Percentiles rank a stretch among this genome's conserved stretches.
These are phyloP conservation scores for Tetracladium setigerum DNA, from an alignment of 495 filamentous ascomycete species.

Conservation along the genomic window DNA sequence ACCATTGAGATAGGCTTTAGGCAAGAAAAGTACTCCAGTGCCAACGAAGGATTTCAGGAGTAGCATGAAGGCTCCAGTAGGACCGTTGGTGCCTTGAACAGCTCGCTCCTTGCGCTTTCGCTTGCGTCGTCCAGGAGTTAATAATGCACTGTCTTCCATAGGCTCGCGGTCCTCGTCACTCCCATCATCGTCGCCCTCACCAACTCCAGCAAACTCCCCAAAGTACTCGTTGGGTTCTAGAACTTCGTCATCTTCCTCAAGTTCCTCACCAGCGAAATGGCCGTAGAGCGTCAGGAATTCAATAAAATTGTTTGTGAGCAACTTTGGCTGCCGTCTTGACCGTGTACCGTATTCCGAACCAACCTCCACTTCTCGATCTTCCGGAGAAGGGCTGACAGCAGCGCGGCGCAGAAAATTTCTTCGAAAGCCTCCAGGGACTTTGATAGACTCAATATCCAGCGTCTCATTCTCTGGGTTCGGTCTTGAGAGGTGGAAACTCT, in stretches of 20 bases:
- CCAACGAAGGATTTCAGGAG: conserved; percentile 96
- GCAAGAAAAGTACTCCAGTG: conserved; percentile 94
- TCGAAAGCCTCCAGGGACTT: conserved; percentile 86
- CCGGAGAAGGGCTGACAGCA: conserved; percentile 46
- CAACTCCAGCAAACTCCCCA: conserved; percentile 14
- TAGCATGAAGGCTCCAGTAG: conserved; percentile 68
- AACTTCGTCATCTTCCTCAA: conserved; percentile 92
- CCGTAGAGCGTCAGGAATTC: conserved; percentile 94
- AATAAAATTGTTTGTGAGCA: conserved; percentile 85
- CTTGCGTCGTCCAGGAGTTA: conserved; percentile 64
- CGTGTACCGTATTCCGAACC: conserved; percentile 27
- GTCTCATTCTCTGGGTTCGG: conserved; percentile 70
- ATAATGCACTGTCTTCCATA: conserved; percentile 74
- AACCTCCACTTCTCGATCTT: conserved; percentile 35
- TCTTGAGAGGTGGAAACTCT: conserved; percentile 73
- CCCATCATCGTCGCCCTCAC: conserved; percentile 36
- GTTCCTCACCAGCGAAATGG: conserved; percentile 92
- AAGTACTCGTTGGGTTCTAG: conserved; percentile 81
- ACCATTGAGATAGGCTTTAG: conserved; percentile 85
- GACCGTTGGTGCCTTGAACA: conserved; percentile 60
- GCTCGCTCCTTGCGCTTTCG: conserved; percentile 64
- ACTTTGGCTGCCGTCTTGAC: conserved; percentile 40
- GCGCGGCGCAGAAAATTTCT: conserved; percentile 75
- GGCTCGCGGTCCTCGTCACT: conserved; percentile 60
- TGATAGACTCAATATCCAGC: conserved; percentile 79